Conservation (phyloP, 805 yeast species). For the Sugiyamaella chiloensis region DNA sequence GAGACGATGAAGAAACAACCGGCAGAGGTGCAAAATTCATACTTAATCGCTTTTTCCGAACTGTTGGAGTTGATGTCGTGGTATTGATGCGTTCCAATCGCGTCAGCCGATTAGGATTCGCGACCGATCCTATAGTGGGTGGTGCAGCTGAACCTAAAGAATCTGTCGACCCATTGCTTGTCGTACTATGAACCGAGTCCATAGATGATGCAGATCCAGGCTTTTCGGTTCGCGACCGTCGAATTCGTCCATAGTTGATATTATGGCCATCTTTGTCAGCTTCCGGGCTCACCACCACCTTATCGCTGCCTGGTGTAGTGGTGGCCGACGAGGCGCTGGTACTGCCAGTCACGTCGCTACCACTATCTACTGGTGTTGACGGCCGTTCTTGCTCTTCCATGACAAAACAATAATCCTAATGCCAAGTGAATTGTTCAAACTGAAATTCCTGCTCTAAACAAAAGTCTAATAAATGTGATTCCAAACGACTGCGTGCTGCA, state of each 20-base stretch:
- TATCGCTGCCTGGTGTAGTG: too few species aligned
- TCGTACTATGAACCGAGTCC: not conserved
- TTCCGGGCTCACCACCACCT: too few species aligned
- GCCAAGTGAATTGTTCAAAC: too few species aligned
- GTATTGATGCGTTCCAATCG: not conserved
- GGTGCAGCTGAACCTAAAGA: not conserved
- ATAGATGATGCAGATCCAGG: slow-evolving; percentile 1
- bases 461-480: too few species aligned
- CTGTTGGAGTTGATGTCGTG: slow-evolving; percentile 7
- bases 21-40: slow-evolving; percentile 21
- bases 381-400: too few species aligned
- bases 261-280: too few species aligned
- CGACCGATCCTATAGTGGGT: not conserved
- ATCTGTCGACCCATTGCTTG: not conserved
- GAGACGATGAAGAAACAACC: slow-evolving; percentile 13
- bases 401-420: too few species aligned
- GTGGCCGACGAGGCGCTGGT: too few species aligned
- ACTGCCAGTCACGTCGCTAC: too few species aligned
- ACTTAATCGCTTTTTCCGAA: slow-evolving; percentile 17
- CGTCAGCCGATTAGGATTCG: not conserved
- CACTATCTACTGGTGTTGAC: too few species aligned
- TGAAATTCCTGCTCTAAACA: too few species aligned
- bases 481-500: too few species aligned
- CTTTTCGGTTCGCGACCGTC: not conserved
- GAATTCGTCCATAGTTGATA: not conserved